phyloP scores from a whole-genome alignment of 768 basidiomycete species.

The Pisolithus tinctorius region DNA sequence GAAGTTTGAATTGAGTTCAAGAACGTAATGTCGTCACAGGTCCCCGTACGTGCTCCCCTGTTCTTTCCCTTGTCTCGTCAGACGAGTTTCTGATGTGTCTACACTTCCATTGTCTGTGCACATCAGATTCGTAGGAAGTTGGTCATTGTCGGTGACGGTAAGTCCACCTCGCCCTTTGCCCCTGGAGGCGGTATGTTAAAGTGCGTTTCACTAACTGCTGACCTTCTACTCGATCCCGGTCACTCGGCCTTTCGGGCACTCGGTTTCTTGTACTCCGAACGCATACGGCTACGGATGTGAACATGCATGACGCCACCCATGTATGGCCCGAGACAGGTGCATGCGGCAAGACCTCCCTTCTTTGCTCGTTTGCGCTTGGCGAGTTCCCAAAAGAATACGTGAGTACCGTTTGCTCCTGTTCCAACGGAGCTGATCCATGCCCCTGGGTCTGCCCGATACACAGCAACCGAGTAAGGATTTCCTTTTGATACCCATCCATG shows the following conservation, averaged over 20 bases:
- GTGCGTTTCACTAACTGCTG: too few species aligned
- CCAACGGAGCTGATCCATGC: not conserved
- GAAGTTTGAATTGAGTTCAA: not conserved
- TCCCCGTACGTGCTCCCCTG: constrained; percentile 42
- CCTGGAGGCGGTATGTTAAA: not conserved
- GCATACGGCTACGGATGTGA: not conserved
- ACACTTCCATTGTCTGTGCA: constrained; percentile 1
- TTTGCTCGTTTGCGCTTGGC: constrained; percentile 88
- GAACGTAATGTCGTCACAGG: constrained; percentile 43
- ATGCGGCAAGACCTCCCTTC: constrained; percentile 90
- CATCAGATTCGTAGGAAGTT: constrained; percentile 85
- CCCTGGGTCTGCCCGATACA: constrained; percentile 7
- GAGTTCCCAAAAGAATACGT: constrained; percentile 97
- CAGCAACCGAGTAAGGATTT: constrained; percentile 42
- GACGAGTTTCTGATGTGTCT: not conserved
- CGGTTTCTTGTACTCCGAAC: not conserved
- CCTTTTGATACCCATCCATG: not conserved
- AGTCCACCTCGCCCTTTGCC: constrained; percentile 24
- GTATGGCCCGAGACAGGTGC: constrained; percentile 50
- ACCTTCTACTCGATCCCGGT: not conserved
- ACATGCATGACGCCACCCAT: constrained; percentile 6
- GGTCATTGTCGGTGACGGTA: constrained; percentile 95
- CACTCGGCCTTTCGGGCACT: not conserved
- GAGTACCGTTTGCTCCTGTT: constrained; percentile 27
- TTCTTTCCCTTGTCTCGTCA: not conserved